Conservation (phyloP, 805 yeast genomes). For the Candida stauntonica region DNA sequence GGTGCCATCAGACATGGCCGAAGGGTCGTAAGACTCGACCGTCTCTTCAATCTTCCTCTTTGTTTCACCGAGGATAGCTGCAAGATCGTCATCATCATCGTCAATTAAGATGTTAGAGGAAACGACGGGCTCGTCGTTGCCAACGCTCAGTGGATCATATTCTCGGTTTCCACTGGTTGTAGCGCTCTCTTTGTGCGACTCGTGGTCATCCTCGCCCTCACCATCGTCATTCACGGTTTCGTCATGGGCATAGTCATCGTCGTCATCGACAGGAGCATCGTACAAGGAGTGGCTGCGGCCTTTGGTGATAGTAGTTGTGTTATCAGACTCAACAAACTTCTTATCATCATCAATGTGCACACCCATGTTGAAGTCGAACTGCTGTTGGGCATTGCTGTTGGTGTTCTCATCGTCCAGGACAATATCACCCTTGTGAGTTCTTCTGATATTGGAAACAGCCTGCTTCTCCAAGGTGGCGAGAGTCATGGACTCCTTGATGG, state of each 20-base stretch:
- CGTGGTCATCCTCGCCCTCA: too few relatives aligned
- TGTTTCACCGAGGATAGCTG: slow-evolving; percentile 28
- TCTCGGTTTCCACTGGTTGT: neutral
- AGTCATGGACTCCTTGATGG: slow-evolving; percentile 62
- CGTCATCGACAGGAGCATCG: slow-evolving; percentile 6
- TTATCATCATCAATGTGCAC: slow-evolving; percentile 20
- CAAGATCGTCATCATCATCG: slow-evolving; percentile 35
- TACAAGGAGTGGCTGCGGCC: slow-evolving; percentile 16
- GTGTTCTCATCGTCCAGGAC: slow-evolving; percentile 52
- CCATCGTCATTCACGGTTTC: slow-evolving; percentile 21
- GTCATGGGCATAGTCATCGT: slow-evolving; percentile 20
- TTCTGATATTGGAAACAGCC: slow-evolving; percentile 59
- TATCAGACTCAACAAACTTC: slow-evolving; percentile 18
- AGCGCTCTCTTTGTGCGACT: too few relatives aligned
- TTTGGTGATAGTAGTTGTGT: slow-evolving; percentile 5
- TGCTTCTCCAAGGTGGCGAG: slow-evolving; percentile 62
- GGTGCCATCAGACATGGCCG: slow-evolving; percentile 5
- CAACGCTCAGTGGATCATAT: neutral
- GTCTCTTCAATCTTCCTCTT: slow-evolving; percentile 17
- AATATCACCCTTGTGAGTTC: slow-evolving; percentile 89
- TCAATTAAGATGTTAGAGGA: slow-evolving; percentile 1
- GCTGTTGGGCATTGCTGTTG: slow-evolving; percentile 10
- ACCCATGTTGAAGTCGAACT: slow-evolving; percentile 29
- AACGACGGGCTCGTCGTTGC: neutral
- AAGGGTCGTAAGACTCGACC: slow-evolving; percentile 21